Evolutionary conservation across 129 eudicot species (phyloP).

Genomic region (Sambucus nigra): DNA sequence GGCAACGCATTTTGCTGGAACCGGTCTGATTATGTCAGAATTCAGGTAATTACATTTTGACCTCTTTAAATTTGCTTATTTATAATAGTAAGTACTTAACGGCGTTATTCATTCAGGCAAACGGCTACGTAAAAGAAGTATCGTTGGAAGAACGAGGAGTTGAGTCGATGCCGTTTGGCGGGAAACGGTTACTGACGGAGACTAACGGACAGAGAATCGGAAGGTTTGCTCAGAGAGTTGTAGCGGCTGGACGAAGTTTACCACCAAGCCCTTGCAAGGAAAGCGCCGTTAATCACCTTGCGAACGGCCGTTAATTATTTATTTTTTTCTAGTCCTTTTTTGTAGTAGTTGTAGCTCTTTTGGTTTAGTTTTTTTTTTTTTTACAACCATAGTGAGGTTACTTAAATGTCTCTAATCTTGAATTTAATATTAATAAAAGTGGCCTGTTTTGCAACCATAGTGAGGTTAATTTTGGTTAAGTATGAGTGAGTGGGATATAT

Average conservation of each 20-base stretch:
- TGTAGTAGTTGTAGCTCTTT: constrained; percentile 1
- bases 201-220: constrained; percentile 83
- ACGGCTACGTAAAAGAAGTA: constrained; percentile 28
- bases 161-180: constrained; percentile 92
- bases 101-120: constrained; percentile 43
- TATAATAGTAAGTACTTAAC: not conserved
- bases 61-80: not conserved
- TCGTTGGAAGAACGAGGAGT: constrained; percentile 61
- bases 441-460: constrained; percentile 14
- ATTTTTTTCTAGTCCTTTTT: constrained; percentile 3
- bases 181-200: constrained; percentile 66
- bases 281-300: constrained; percentile 60
- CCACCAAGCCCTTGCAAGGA: constrained; percentile 98
- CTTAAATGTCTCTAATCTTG: constrained; percentile 32
- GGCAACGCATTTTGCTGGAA: constrained; percentile 88
- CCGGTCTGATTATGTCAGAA: constrained; percentile 65
- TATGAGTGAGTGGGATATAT: too few species aligned
- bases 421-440: constrained; percentile 21
- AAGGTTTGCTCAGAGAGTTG: constrained; percentile 71
- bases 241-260: constrained; percentile 57
- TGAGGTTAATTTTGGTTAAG: not conserved
- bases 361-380: constrained; percentile 2
- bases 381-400: constrained; percentile 10
- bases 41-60: constrained; percentile 46
- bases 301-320: constrained; percentile 66